Conservation (phyloP, 257 asterid species). For the Gardenia jasminoides region DNA sequence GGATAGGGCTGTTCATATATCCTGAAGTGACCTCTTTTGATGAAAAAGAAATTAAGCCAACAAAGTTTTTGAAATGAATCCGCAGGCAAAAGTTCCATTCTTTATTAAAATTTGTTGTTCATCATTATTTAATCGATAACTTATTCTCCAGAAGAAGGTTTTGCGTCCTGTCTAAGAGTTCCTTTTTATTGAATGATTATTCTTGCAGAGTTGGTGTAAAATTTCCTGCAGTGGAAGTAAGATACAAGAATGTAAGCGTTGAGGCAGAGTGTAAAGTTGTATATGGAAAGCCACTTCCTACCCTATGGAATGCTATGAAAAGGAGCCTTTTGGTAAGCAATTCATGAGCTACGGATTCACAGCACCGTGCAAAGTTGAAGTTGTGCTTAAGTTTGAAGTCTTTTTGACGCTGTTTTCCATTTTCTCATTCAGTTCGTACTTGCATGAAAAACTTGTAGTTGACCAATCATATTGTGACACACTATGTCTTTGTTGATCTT, state of each 20-base stretch:
- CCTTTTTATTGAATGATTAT: neutral
- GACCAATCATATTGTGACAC: too few relatives aligned
- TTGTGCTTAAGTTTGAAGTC: slow-evolving; percentile 21
- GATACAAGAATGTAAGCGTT: slow-evolving; percentile 24
- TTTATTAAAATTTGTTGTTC: too few relatives aligned
- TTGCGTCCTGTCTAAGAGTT: too few relatives aligned
- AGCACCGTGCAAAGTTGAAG: neutral
- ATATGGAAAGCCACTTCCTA: slow-evolving; percentile 41
- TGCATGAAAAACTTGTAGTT: neutral
- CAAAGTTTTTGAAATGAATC: too few relatives aligned
- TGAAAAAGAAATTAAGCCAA: too few relatives aligned
- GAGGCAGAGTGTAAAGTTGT: slow-evolving; percentile 40
- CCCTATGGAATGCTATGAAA: slow-evolving; percentile 49
- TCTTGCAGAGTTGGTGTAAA: slow-evolving; percentile 29
- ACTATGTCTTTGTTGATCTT: too few relatives aligned
- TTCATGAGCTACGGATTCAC: neutral
- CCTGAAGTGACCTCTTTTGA: too few relatives aligned
- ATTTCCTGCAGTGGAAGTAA: slow-evolving; percentile 32
- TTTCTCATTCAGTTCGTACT: neutral
- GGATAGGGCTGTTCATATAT: too few relatives aligned
- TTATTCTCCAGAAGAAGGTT: too few relatives aligned
- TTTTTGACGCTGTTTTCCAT: slow-evolving; percentile 8
- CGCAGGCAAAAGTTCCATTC: too few relatives aligned
- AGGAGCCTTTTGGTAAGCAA: slow-evolving; percentile 45
- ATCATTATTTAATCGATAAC: too few relatives aligned